These are phyloP conservation scores for Sphaerobolus stellatus DNA, from an alignment of 1,284 basidiomycete species.

Conservation along the genomic window DNA sequence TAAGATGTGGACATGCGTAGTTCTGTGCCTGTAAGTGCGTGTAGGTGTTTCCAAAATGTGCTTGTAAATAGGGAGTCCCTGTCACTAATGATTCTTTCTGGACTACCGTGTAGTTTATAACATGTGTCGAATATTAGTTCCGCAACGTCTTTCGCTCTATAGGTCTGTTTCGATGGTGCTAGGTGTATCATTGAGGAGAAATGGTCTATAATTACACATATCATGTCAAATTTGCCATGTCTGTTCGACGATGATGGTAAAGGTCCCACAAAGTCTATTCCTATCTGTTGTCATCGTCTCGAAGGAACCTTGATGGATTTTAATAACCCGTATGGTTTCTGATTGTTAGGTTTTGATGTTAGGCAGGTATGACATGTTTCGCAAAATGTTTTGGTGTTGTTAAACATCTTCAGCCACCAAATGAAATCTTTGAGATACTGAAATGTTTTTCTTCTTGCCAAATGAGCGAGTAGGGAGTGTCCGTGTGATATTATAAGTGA, in stretches of 20 bases:
- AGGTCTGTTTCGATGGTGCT: slow-evolving; percentile 30
- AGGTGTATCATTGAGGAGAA: slow-evolving; percentile 37
- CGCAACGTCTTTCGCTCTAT: slow-evolving; percentile 36
- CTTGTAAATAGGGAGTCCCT: slow-evolving; percentile 42
- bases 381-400: slow-evolving; percentile 27
- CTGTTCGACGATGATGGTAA: slow-evolving; percentile 34
- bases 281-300: slow-evolving; percentile 37
- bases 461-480: slow-evolving; percentile 34
- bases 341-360: slow-evolving; percentile 29
- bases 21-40: slow-evolving; percentile 33
- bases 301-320: slow-evolving; percentile 32
- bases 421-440: slow-evolving; percentile 28
- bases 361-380: slow-evolving; percentile 30
- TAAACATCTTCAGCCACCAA: slow-evolving; percentile 36
- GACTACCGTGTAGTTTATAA: slow-evolving; percentile 41
- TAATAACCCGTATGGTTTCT: slow-evolving; percentile 33
- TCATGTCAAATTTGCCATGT: slow-evolving; percentile 35
- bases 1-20: slow-evolving; percentile 43
- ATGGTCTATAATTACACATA: slow-evolving; percentile 37
- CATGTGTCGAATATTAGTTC: slow-evolving; percentile 40
- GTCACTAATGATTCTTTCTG: slow-evolving; percentile 39
- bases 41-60: slow-evolving; percentile 41
- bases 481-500: slow-evolving; percentile 35
- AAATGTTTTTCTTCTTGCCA: slow-evolving; percentile 34
- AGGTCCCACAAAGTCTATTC: slow-evolving; percentile 46